Base-by-base conservation (phyloP, 495 filamentous ascomycete genomes). In the Opeltia flavorubescens region DNA sequence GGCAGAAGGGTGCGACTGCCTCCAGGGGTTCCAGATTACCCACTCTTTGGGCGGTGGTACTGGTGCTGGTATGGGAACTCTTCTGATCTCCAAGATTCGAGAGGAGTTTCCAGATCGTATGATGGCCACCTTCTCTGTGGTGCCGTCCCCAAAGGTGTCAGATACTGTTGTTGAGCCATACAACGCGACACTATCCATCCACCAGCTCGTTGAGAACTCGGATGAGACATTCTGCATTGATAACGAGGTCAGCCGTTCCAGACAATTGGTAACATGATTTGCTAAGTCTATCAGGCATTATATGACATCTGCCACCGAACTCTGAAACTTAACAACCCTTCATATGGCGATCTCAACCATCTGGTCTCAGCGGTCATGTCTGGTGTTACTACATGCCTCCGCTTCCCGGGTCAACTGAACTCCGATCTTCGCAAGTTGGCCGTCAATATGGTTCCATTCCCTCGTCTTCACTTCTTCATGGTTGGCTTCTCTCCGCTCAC, bases 191-290 rank as follows among this genome's bases (percentile, higher is more conserved):
- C 84, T 99, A 53, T 99, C 91, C 60, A 77, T 99, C 52, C 91
- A 99, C 74, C 91, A 99, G 77, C 80, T 99, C 54, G 93, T 99
- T 64, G 91, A 99, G 81, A 95, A 99, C 81, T 96, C 93, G 43
- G 91, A 99, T 64, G 91, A 96, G 85, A 99, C 91, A 66, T 99
- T 99, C 84, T 99, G 91, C 77, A 99, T 99, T 66, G 91, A 99
- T 66, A 99, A 99, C 76, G 93, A 99, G 83, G 77, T 80, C 62
- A 52, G 71, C 51, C 18, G 12, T 39, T 6, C 18, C 8, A 7
- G 15, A 4, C 17, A 17, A 9, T 11, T 13, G 15, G 23, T n/a
- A 6, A 21, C 3, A 25, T 4, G n/a, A 18, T 31, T 11, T 50
- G 47, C 59, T 64, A 43, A 68, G 43, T n/a, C 29, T 5, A 33